Evolutionary conservation across 345 rosid genomes (phyloP), one percentile per base, ranked within the genome.

Genomic region (Bruguiera sexangula): DNA sequence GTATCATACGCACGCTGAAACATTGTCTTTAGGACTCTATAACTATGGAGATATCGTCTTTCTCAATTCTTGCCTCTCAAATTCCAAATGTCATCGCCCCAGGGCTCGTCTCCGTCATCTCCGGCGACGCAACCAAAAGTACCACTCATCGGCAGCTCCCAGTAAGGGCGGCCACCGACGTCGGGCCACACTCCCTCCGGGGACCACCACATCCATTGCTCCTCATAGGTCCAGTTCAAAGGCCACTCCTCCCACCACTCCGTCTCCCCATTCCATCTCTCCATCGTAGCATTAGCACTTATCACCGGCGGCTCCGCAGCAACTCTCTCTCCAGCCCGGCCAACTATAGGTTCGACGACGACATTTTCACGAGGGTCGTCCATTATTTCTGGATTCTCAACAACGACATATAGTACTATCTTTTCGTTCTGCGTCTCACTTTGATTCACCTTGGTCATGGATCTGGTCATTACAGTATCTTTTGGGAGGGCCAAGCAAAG

Each of bases 161-260:
- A 54, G 59, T 54, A 6, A 54, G 29, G 59, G 26, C 15, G 11
- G 24, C 22, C 16, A n/a, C 24, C 57, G 26, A 20, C 50, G 19
- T 43, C 5, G 50, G 18, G 5, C 16, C 50, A 22, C 58, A 54
- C 8, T 22, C 27, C 58, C 11, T 1, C 7, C 15, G 19, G 20
- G 4, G 20, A 22, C 71, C 56, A 58, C 71, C 56, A 58, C 71
- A 58, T 39, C 55, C 63, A 20, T 22, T 58, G 27, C 39, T 68
- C 71, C 53, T 68, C 71, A 6, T 68, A 68, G 5, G 26, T 58
- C 63, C 71, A 67, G 30, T 2, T 16, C 36, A 67, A 39, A 2
- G 71, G 71, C 71, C 62, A 67, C 53, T 67, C 63, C 24, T 67
- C 63, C 70, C 70, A 67, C 70, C 53, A 67, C 3, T 9, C 63